Conservation (phyloP, 2,329 filamentous ascomycete species). For the Orbilia quercus region DNA sequence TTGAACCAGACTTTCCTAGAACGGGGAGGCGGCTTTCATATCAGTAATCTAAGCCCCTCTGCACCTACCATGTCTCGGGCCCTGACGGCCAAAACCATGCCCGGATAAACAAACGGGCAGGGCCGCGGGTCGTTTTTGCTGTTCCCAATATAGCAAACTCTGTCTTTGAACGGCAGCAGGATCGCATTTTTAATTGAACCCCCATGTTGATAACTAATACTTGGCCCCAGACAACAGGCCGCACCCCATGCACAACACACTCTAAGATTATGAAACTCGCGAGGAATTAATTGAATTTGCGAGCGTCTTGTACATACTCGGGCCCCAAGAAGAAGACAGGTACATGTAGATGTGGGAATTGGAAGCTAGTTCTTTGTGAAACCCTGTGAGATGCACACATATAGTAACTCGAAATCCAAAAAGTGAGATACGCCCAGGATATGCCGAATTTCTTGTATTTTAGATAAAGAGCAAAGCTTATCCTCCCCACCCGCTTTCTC, state of each 20-base stretch:
- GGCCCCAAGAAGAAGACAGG: no score
- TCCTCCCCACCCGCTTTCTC: not conserved
- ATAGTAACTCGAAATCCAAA: not conserved
- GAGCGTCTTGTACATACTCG: no score
- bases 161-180: not conserved
- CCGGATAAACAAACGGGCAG: constrained; percentile 9
- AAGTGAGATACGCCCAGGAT: constrained; percentile 2
- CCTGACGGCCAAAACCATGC: constrained; percentile 5
- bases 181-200: not conserved
- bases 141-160: constrained; percentile 31
- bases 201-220: constrained; percentile 35
- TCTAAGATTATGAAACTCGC: not conserved
- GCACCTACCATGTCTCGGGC: constrained; percentile 7
- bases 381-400: constrained; percentile 37
- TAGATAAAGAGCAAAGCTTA: not conserved
- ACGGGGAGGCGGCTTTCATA: constrained; percentile 6
- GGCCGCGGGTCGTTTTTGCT: constrained; percentile 9
- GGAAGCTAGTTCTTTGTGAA: constrained; percentile 6
- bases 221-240: not conserved
- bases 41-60: constrained; percentile 34
- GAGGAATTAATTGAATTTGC: no score
- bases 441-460: no score
- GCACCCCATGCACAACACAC: not conserved
- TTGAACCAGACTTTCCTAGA: constrained; percentile 28
- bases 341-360: not conserved